phyloP scores from a whole-genome alignment of 371 early-diverging fungal genomes.

The Polyrhizophydium stewartii region DNA sequence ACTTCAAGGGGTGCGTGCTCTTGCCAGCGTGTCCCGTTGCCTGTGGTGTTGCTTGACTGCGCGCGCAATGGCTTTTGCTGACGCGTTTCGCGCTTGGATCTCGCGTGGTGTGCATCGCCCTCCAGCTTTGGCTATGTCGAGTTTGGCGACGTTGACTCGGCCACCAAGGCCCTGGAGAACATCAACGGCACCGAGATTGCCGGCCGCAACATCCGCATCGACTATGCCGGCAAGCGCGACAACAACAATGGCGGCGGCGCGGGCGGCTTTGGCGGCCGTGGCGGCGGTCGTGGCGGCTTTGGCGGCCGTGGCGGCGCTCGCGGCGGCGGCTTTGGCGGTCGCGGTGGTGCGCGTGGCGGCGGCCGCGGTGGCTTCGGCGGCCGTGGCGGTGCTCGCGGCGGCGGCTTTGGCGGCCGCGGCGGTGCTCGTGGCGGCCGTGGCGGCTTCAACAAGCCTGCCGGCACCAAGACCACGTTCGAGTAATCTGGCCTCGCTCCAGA shows the following conservation, averaged over 20 bases:
- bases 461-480: constrained; percentile 32
- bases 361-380: constrained; percentile 40
- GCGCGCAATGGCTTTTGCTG: neutral
- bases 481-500: constrained; percentile 3
- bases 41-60: neutral
- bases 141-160: constrained; percentile 52
- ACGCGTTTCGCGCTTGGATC: neutral
- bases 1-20: constrained; percentile 29
- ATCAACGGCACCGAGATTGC: constrained; percentile 63
- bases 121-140: constrained; percentile 66
- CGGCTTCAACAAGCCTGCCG: constrained; percentile 10
- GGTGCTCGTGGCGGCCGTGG: constrained; percentile 5
- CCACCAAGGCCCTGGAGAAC: constrained; percentile 55
- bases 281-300: constrained; percentile 45
- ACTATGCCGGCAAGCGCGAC: constrained; percentile 46
- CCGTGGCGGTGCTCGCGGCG: constrained; percentile 19
- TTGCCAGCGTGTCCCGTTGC: neutral
- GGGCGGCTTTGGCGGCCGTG: constrained; percentile 33
- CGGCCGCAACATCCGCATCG: constrained; percentile 63
- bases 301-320: constrained; percentile 44
- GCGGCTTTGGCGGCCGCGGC: constrained; percentile 13
- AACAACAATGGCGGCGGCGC: constrained; percentile 20
- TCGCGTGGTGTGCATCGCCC: neutral
- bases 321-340: constrained; percentile 37
- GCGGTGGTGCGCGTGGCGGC: constrained; percentile 41